These are phyloP conservation scores for Lyophyllum shimeji DNA, from an alignment of 768 basidiomycete genomes.

Conservation along the genomic window DNA sequence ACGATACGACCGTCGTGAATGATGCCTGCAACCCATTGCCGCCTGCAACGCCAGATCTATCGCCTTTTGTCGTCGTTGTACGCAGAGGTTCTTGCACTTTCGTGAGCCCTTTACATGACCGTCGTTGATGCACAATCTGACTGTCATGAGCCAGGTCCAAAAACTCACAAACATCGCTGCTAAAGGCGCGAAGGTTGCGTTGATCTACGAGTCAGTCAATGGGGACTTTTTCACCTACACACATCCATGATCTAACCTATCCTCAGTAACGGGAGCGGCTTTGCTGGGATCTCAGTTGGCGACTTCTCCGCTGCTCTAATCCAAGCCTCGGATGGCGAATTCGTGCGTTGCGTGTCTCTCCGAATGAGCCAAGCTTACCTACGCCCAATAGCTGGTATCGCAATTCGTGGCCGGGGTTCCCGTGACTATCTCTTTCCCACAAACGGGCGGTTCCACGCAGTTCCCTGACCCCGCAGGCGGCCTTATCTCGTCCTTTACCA, in stretches of 20 bases:
- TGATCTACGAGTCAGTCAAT: constrained; percentile 55
- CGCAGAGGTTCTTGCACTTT: constrained; percentile 61
- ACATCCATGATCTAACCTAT: background rate
- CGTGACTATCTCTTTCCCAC: constrained; percentile 48
- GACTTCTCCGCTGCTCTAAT: constrained; percentile 51
- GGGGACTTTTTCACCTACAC: background rate
- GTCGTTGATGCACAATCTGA: background rate
- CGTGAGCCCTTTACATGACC: constrained; percentile 25
- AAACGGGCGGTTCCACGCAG: constrained; percentile 38
- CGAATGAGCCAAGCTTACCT: background rate
- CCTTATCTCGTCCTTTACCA: constrained; percentile 52
- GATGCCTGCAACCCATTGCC: constrained; percentile 64
- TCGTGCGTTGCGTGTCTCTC: constrained; percentile 28
- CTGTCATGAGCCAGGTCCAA: constrained; percentile 28
- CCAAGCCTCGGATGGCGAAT: constrained; percentile 53
- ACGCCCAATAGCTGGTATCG: constrained; percentile 40
- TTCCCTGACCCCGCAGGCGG: constrained; percentile 54
- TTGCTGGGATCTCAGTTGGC: constrained; percentile 41
- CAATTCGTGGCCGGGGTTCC: constrained; percentile 44
- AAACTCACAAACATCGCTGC: constrained; percentile 56
- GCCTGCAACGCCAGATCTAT: constrained; percentile 52
- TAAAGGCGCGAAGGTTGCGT: constrained; percentile 45
- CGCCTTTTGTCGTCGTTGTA: constrained; percentile 51
- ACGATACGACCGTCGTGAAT: constrained; percentile 47
- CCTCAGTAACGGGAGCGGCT: constrained; percentile 48